Evolutionary conservation across 495 filamentous ascomycete genomes (phyloP), one percentile per base, ranked within the genome.

Genomic region (Arthonia radiata): DNA sequence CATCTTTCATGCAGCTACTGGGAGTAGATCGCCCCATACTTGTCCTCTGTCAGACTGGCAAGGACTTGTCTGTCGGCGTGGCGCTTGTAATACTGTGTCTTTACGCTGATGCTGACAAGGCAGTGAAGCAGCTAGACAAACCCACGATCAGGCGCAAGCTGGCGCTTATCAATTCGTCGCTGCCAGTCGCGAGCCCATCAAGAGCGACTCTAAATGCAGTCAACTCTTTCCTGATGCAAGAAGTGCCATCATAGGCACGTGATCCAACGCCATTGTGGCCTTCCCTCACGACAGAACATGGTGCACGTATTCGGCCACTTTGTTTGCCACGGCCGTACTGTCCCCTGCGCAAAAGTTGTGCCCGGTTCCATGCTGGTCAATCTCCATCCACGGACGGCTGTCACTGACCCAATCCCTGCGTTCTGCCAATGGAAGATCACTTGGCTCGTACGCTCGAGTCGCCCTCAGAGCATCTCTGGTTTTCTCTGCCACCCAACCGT

Each of bases 201-300:
- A 56, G 83, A 22, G 57, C 70, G 16, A 90, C 79, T 1, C 47
- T 94, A 26, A 76, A 90, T 43, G 72, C 70, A 29, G 67, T 93
- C 21, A 90, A 93, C 48, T 70, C 71, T 21, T 90, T 78, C 36
- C 50, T 94, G 24, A 86, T 94, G n/a, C n/a, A n/a, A n/a, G n/a
- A n/a, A n/a, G n/a, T n/a, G n/a, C n/a, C n/a, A n/a, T n/a, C n/a
- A n/a, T n/a, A n/a, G n/a, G n/a, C n/a, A n/a, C n/a, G n/a, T n/a
- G n/a, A n/a, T n/a, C n/a, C n/a, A n/a, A n/a, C n/a, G n/a, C n/a
- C n/a, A n/a, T n/a, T n/a, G n/a, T n/a, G n/a, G n/a, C n/a, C n/a
- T n/a, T n/a, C n/a, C n/a, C n/a, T n/a, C n/a, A n/a, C n/a, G n/a
- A n/a, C n/a, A n/a, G n/a, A n/a, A n/a, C n/a, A n/a, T n/a, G n/a